Evolutionary conservation across 176 grass and related monocot species (phyloP).

Genomic region (Avena insularis): DNA sequence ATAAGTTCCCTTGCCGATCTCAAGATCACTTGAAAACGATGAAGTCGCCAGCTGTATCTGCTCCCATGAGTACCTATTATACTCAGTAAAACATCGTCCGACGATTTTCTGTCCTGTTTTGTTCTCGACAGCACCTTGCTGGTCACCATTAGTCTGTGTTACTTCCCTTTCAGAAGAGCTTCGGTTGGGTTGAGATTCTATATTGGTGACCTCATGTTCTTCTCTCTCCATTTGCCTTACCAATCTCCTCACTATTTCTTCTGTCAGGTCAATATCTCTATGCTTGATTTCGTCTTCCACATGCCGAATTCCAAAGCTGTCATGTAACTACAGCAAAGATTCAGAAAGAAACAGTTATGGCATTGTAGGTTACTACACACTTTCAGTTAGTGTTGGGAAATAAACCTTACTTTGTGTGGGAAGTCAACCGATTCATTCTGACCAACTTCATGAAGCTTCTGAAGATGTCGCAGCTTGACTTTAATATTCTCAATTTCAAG

Average conservation of each 20-base stretch:
- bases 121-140: slow-evolving; percentile 40
- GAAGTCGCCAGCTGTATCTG: slow-evolving; percentile 77
- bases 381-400: background rate
- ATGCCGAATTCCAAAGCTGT: slow-evolving; percentile 18
- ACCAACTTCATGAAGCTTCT: slow-evolving; percentile 48
- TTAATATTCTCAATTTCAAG: slow-evolving; percentile 61
- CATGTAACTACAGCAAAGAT: slow-evolving; percentile 38
- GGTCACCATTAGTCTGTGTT: background rate
- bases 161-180: slow-evolving; percentile 27
- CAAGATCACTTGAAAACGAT: slow-evolving; percentile 63
- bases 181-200: slow-evolving; percentile 36
- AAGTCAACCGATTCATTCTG: slow-evolving; percentile 39
- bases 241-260: slow-evolving; percentile 44
- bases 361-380: background rate
- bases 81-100: slow-evolving; percentile 20
- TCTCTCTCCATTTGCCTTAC: slow-evolving; percentile 40
- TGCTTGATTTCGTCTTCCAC: slow-evolving; percentile 56
- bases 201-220: slow-evolving; percentile 36
- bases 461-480: slow-evolving; percentile 58
- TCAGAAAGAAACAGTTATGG: slow-evolving; percentile 25
- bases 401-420: slow-evolving; percentile 54
- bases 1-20: slow-evolving; percentile 80
- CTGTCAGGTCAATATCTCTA: slow-evolving; percentile 52
- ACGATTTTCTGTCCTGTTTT: slow-evolving; percentile 20
- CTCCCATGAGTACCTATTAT: slow-evolving; percentile 78